A percentile compares a stretch with the other conserved stretches of the same genome.
These are phyloP conservation scores for Nepenthes gracilis DNA, from an alignment of 148 eudicot species.

Conservation along the genomic window DNA sequence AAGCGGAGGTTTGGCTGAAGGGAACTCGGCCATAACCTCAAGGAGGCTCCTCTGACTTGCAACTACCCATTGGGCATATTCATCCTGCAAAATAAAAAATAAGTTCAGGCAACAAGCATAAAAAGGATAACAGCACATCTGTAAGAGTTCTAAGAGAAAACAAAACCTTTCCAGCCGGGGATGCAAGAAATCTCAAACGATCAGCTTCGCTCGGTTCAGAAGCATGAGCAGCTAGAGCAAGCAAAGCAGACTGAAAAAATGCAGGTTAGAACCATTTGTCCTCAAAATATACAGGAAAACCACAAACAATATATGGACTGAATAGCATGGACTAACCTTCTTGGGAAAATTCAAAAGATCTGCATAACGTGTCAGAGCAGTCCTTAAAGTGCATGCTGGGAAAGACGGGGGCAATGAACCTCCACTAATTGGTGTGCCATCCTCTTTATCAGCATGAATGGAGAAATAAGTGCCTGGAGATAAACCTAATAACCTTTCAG, in stretches of 20 bases:
- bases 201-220: conserved; percentile 88
- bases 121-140: background rate
- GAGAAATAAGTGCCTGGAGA: conserved; percentile 70
- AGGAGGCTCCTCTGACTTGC: conserved; percentile 89
- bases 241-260: conserved; percentile 61
- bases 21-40: conserved; percentile 83
- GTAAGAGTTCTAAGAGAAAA: background rate
- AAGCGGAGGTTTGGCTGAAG: conserved; percentile 88
- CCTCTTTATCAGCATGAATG: conserved; percentile 69
- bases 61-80: conserved; percentile 78
- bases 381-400: conserved; percentile 77
- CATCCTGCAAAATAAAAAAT: conserved; percentile 54
- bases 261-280: background rate
- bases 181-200: conserved; percentile 69
- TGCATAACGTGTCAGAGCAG: conserved; percentile 72
- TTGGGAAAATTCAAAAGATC: conserved; percentile 85
- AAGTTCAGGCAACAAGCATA: background rate
- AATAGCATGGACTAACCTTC: conserved; percentile 37
- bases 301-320: background rate
- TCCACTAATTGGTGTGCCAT: conserved; percentile 61
- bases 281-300: background rate
- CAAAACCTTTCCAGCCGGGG: conserved; percentile 89
- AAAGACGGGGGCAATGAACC: conserved; percentile 73
- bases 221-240: conserved; percentile 89
- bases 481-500: conserved; percentile 51